Evolutionary conservation across 495 filamentous ascomycete genomes (phyloP), one percentile per base, ranked within the genome.

Genomic region (Apiosordaria backusii): DNA sequence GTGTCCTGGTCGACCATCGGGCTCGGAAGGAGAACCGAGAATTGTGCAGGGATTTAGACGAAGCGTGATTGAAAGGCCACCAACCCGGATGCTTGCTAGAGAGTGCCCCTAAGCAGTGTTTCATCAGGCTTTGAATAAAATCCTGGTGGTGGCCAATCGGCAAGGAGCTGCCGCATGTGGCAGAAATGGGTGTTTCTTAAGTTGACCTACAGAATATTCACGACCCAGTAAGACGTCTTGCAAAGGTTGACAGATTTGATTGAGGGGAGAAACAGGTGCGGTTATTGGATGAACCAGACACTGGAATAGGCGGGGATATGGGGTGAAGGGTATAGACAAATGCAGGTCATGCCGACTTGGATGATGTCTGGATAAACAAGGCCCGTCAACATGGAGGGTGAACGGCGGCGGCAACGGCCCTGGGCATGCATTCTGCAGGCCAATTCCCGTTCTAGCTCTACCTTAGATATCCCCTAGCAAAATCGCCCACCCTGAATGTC

Each of bases 1-100:
- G 59, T 25, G 13, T n/a, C 21, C 57, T 24, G 21, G 24, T 27
- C 22, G 9, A 22, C 1, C 25, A 9, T 59, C 16, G 25, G 22
- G 5, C 16, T 61, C 59, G 59, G 59, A 61, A 27, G 59, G 27
- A 61, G 26, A 61, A 6, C 59, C 59, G 59, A 61, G 59, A n/a
- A 61, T 29, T 35, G 27, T 2, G 18, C 52, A 55, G n/a, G n/a
- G 52, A 19, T 21, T 55, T 23, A 21, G 52, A 19, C 52, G 35
- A 45, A 45, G 35, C 35, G 10, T 45, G 16, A 45, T 13, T 45
- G 35, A 45, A 45, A 45, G 35, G 35, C 35, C 35, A 45, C 35
- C 35, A 45, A 45, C 52, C 22, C 52, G n/a, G 4, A 18, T 55
- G n/a, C 52, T 55, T 21, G n/a, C 18, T 13, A 21, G 18, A 21